Conservation (phyloP, 306 rosid genomes). For the Hippophae tibetana region DNA sequence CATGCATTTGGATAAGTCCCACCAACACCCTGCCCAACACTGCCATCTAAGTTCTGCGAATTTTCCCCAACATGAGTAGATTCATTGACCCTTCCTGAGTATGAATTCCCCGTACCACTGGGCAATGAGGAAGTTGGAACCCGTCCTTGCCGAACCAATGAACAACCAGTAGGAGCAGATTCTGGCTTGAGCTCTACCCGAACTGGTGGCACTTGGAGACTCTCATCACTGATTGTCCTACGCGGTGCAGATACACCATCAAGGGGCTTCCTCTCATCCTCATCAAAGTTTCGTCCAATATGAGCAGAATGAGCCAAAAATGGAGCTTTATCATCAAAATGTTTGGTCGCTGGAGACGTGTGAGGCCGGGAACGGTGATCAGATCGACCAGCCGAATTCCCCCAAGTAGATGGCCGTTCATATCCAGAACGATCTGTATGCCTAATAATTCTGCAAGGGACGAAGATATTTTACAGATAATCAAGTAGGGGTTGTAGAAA, state of each 20-base stretch:
- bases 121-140: slow-evolving; percentile 38
- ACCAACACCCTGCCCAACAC: slow-evolving; percentile 36
- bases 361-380: slow-evolving; percentile 88
- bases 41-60: slow-evolving; percentile 41
- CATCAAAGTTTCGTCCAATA: slow-evolving; percentile 91
- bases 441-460: slow-evolving; percentile 39
- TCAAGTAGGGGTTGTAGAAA: slow-evolving; percentile 7
- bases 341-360: slow-evolving; percentile 71
- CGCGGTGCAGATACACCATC: slow-evolving; percentile 64
- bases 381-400: slow-evolving; percentile 46
- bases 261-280: slow-evolving; percentile 91
- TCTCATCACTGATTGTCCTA: slow-evolving; percentile 64
- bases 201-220: slow-evolving; percentile 34
- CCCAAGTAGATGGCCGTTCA: slow-evolving; percentile 73
- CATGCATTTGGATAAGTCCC: slow-evolving; percentile 60
- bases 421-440: slow-evolving; percentile 62
- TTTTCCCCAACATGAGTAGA: slow-evolving; percentile 18
- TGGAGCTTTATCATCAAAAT: slow-evolving; percentile 64
- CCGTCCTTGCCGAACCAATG: slow-evolving; percentile 34
- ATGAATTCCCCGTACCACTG: slow-evolving; percentile 32
- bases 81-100: slow-evolving; percentile 51
- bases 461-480: not conserved
- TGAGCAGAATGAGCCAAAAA: slow-evolving; percentile 54
- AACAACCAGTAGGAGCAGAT: slow-evolving; percentile 41
- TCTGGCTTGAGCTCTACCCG: slow-evolving; percentile 47